Base-by-base conservation (phyloP, 129 eudicot genomes). In the Gnaphalium uliginosum region DNA sequence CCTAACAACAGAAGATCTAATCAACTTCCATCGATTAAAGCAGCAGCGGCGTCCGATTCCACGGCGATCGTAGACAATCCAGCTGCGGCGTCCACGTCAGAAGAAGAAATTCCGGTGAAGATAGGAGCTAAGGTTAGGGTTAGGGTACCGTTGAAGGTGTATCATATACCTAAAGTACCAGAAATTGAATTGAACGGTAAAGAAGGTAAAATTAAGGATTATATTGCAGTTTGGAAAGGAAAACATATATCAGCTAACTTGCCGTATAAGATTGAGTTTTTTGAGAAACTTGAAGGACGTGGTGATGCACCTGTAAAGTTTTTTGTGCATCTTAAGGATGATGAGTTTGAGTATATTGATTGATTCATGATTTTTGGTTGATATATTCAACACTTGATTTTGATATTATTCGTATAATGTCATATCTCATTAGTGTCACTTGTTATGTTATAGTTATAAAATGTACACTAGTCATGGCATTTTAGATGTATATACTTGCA, bases 111-210 rank as follows among this genome's bases (percentile, higher is more conserved):
- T 26, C 73, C 25, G 75, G 79, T 66, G 0, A 92, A 86, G 71
- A 14, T 87, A 19, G 98, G 98, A 74, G 79, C 96, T 68, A 87
- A 73, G 86, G 89, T 92, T 66, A 81, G 87, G 83, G 94, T 92
- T 66, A 89, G 18, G 48, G 90, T 79, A 21, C 94, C 92, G 6
- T 79, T 92, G 81, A 92, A 87, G 75, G 90, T 92, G 32, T 86
- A 76, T 77, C 98, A 92, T 68, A 64, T 92, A 15, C 94, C 98
- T 7, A 87, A 83, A 74, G 84, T 85, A n/a, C 81, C 96, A 0
- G 96, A 89, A 63, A n/a, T 89, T 11, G 98, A 90, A 0, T 66
- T 84, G 83, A 69, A 65, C 3, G 96, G 94, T 0, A 88, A 33
- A 79, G 86, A 82, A 63, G 98, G 96, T 15, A 79, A 61, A 15